These are phyloP conservation scores for Microbotryum intermedium DNA, from an alignment of 1,284 basidiomycete genomes.

Conservation along the genomic window DNA sequence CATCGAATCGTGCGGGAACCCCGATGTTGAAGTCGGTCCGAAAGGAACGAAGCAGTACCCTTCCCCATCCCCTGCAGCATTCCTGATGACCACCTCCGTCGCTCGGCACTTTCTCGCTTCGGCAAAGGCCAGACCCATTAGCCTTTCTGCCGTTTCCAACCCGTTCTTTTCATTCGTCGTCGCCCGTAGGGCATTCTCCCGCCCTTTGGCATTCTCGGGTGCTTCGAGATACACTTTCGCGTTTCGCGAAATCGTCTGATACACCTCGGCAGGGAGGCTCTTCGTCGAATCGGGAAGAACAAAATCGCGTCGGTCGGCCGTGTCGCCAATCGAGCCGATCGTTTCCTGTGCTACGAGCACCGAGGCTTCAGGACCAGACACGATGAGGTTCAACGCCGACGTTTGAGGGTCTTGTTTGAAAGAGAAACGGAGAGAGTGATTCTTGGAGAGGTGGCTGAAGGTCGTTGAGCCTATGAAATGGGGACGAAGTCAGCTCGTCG, in stretches of 20 bases:
- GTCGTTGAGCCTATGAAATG: constrained; percentile 8
- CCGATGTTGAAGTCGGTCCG: neutral
- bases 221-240: constrained; percentile 21
- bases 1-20: constrained; percentile 7
- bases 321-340: constrained; percentile 11
- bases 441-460: neutral
- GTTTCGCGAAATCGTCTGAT: constrained; percentile 14
- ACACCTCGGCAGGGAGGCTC: constrained; percentile 18
- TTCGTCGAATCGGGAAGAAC: constrained; percentile 4
- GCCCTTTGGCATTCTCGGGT: neutral
- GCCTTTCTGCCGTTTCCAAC: constrained; percentile 1
- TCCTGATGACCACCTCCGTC: constrained; percentile 4
- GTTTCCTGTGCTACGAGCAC: constrained; percentile 2
- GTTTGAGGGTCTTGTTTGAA: constrained; percentile 9
- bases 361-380: neutral
- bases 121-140: constrained; percentile 8
- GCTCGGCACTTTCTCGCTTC: neutral
- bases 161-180: constrained; percentile 6
- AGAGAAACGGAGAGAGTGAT: constrained; percentile 6
- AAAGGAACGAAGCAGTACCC: no score
- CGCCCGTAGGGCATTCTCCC: constrained; percentile 8
- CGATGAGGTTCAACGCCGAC: constrained; percentile 5
- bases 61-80: neutral
- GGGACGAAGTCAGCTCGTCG: neutral
- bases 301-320: neutral